phyloP scores from a whole-genome alignment of 495 filamentous ascomycete genomes.

The Delitschia confertaspora region DNA sequence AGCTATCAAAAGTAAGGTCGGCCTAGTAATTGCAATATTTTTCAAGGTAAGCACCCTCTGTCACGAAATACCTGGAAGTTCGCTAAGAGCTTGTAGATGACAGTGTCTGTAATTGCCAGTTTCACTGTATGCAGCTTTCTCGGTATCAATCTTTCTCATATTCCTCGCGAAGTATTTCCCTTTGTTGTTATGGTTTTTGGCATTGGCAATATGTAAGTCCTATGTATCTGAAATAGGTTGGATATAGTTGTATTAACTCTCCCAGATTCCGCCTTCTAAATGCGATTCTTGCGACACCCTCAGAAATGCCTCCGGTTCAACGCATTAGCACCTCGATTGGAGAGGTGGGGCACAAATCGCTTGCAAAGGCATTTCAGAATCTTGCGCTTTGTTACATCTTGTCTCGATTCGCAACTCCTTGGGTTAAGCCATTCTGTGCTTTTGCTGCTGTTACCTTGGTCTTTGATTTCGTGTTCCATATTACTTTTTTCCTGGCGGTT shows the following conservation, averaged over 20 bases:
- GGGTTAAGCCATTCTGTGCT: slow-evolving; percentile 57
- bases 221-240: not conserved
- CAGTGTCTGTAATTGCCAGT: slow-evolving; percentile 49
- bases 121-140: slow-evolving; percentile 35
- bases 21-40: slow-evolving; percentile 55
- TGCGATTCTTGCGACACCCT: slow-evolving; percentile 55
- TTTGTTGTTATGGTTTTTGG: slow-evolving; percentile 63
- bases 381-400: slow-evolving; percentile 48
- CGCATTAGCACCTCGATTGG: slow-evolving; percentile 61
- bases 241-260: not conserved
- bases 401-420: slow-evolving; percentile 49
- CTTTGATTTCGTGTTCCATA: slow-evolving; percentile 60
- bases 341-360: slow-evolving; percentile 55
- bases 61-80: not conserved
- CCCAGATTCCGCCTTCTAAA: slow-evolving; percentile 55
- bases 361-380: slow-evolving; percentile 52
- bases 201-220: slow-evolving; percentile 54
- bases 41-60: slow-evolving; percentile 37
- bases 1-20: slow-evolving; percentile 58
- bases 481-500: slow-evolving; percentile 65
- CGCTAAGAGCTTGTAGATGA: slow-evolving; percentile 40
- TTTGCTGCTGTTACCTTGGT: slow-evolving; percentile 60
- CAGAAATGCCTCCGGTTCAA: slow-evolving; percentile 48
- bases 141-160: slow-evolving; percentile 35
- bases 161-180: slow-evolving; percentile 49